Conservation (phyloP, 2,329 filamentous ascomycete genomes). For the Teratosphaeria nubilosa region DNA sequence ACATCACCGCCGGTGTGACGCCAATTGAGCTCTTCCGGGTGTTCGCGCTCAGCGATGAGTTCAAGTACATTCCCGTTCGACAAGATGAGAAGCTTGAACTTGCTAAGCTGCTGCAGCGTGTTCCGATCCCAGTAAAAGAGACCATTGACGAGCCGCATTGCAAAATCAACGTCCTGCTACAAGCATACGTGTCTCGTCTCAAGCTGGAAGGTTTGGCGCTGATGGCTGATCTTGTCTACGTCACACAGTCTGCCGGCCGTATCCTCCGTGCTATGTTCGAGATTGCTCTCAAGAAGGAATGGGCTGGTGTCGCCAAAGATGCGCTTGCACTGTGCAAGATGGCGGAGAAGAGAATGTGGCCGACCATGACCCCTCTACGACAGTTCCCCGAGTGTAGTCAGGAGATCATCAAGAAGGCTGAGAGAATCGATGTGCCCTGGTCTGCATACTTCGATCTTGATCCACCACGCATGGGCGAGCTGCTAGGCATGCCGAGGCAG, state of each 20-base stretch:
- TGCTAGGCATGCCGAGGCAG: slow-evolving; percentile 80
- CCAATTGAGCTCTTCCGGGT: slow-evolving; percentile 94
- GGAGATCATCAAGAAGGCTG: slow-evolving; percentile 84
- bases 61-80: slow-evolving; percentile 96
- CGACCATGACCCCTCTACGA: slow-evolving; percentile 89
- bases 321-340: slow-evolving; percentile 95
- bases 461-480: slow-evolving; percentile 89
- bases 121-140: slow-evolving; percentile 95
- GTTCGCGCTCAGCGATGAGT: slow-evolving; percentile 91
- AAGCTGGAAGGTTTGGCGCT: slow-evolving; percentile 88
- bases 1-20: slow-evolving; percentile 85
- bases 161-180: slow-evolving; percentile 95
- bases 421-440: slow-evolving; percentile 92
- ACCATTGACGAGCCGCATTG: slow-evolving; percentile 92
- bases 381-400: slow-evolving; percentile 76
- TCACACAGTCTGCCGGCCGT: slow-evolving; percentile 93
- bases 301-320: slow-evolving; percentile 85
- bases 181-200: slow-evolving; percentile 91
- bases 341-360: slow-evolving; percentile 99
- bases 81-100: slow-evolving; percentile 97
- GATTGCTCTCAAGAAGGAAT: slow-evolving; percentile 93
- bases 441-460: slow-evolving; percentile 91
- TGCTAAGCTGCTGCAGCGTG: slow-evolving; percentile 76
- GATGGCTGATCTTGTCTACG: slow-evolving; percentile 98
- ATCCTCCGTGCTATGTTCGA: slow-evolving; percentile 94